Base-by-base conservation (phyloP, 2,329 filamentous ascomycete species). In the Beauveria varroae region DNA sequence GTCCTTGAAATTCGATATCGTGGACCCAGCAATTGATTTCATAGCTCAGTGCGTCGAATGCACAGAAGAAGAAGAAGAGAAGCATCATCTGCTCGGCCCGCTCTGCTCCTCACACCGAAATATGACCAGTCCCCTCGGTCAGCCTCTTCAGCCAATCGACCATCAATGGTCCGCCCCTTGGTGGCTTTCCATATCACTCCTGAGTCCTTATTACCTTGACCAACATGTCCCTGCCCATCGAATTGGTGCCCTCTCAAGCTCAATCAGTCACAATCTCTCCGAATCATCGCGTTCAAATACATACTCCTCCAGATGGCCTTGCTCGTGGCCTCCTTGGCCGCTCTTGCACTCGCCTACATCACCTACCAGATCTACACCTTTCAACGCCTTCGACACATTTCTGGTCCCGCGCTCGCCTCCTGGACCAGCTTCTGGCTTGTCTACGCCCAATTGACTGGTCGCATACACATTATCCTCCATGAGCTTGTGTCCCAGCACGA, bases 401-500 rank as follows among this genome's bases (percentile, higher is more conserved):
- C 63, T 1, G 71, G 72, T 1, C 70, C 72, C 2, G 62, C 60
- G 24, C 60, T 63, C 62, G 66, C 71, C 3, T 64, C 62, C n/a
- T 71, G 66, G 66, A 67, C 71, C 12, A 67, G 69, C 40, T 28
- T 69, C 24, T 73, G 71, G 72, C 61, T 73, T 52, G 67, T 73
- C 14, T 58, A 64, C n/a, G 63, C 65, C 3, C 69, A 68, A 41
- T 52, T 68, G 16, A 46, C 43, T 3, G 43, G 53, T 7, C 49
- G 55, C 5, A 61, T 58, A 4, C 51, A 52, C 40, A 18, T 60
- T n/a, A 53, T 51, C 16, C 37, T 53, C 3, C 26, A 55, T 41
- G 14, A 59, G 18, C 52, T 61, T 18, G 40, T 62, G 9, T 56
- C 30, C 16, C 51, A 37, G 43, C 49, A 50, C 18, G 57, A 55